phyloP scores from a whole-genome alignment of 2,329 filamentous ascomycete genomes.

The Pseudocercospora cruenta region DNA sequence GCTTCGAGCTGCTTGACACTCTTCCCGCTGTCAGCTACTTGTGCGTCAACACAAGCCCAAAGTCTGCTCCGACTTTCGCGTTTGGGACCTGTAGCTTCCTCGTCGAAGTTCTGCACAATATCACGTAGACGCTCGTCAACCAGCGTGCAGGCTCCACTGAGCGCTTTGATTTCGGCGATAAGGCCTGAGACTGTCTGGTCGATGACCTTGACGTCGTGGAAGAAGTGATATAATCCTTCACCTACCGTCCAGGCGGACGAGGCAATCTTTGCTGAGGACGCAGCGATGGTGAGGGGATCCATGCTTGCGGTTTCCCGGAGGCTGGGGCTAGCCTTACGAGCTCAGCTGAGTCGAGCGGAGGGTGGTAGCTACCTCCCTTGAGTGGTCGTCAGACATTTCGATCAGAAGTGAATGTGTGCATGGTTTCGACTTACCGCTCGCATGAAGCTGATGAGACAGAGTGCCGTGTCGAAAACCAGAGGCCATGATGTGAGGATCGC shows the following conservation, averaged over 20 bases:
- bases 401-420: no score
- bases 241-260: constrained; percentile 12
- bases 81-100: neutral
- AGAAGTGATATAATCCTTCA: constrained; percentile 13
- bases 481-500: no score
- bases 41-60: constrained; percentile 14
- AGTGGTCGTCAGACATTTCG: no score
- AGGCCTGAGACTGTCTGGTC: constrained; percentile 14
- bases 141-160: constrained; percentile 14
- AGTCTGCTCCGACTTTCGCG: constrained; percentile 3
- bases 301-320: no score
- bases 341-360: no score
- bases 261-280: constrained; percentile 5
- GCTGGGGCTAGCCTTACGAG: no score
- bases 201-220: constrained; percentile 13
- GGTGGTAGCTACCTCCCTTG: no score
- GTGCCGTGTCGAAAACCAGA: no score
- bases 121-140: constrained; percentile 18
- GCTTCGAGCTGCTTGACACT: constrained; percentile 15
- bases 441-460: no score
- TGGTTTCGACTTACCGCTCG: no score
- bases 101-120: constrained; percentile 11
- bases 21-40: constrained; percentile 12
- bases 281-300: neutral
- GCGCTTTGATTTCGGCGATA: constrained; percentile 12